phyloP scores from a whole-genome alignment of 768 basidiomycete genomes.

The Boletus fagicola region DNA sequence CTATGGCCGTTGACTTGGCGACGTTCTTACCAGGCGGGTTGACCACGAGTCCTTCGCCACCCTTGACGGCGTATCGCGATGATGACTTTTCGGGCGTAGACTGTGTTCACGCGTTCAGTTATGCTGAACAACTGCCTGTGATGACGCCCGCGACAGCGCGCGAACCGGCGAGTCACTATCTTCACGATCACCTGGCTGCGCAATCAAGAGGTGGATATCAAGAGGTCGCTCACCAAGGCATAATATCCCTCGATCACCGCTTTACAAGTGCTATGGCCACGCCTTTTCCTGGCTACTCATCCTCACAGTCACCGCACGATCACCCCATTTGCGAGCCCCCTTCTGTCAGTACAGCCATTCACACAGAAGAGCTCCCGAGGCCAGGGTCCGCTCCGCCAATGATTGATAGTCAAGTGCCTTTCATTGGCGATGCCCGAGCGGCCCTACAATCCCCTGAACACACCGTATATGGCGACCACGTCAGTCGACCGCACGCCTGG shows the following conservation, averaged over 20 bases:
- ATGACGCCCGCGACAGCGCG: slow-evolving; percentile 17
- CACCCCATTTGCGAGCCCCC: slow-evolving; percentile 24
- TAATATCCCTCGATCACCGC: slow-evolving; percentile 26
- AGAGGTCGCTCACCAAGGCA: slow-evolving; percentile 17
- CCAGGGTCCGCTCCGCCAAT: slow-evolving; percentile 31
- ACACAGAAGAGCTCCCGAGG: slow-evolving; percentile 21
- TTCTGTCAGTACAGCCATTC: slow-evolving; percentile 30
- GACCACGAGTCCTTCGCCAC: slow-evolving; percentile 23
- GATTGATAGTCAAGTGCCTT: slow-evolving; percentile 30
- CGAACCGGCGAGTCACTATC: slow-evolving; percentile 10
- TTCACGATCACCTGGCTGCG: slow-evolving; percentile 19
- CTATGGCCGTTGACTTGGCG: slow-evolving; percentile 12
- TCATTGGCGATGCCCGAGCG: slow-evolving; percentile 29
- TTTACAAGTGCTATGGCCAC: slow-evolving; percentile 23
- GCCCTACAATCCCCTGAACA: slow-evolving; percentile 18
- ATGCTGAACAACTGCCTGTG: slow-evolving; percentile 12
- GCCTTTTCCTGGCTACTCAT: slow-evolving; percentile 31
- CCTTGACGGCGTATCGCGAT: slow-evolving; percentile 24
- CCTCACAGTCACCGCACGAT: slow-evolving; percentile 32
- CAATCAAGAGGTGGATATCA: slow-evolving; percentile 19
- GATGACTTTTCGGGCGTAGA: slow-evolving; percentile 21
- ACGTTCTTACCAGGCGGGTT: slow-evolving; percentile 14
- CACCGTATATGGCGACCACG: slow-evolving; percentile 12
- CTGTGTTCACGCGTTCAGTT: slow-evolving; percentile 12
- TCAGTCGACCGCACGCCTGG: slow-evolving; percentile 21